These are phyloP conservation scores for Haplographium delicatum DNA, from an alignment of 495 filamentous ascomycete genomes.

Conservation along the genomic window DNA sequence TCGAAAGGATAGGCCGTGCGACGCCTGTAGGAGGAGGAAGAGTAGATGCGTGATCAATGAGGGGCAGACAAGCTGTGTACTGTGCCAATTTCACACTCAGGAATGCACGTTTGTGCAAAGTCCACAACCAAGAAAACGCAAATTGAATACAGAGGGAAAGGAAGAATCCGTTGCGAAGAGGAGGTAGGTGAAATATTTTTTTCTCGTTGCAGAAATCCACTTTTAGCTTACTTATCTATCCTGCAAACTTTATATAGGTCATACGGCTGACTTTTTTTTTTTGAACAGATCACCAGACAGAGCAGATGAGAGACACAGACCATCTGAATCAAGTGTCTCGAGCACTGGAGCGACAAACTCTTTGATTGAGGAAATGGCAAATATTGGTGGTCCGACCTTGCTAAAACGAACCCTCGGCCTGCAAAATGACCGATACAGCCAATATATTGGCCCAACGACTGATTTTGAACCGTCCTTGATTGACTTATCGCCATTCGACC, in stretches of 20 bases:
- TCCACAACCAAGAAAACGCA: constrained; percentile 67
- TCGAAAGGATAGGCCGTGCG: constrained; percentile 40
- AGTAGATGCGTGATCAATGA: constrained; percentile 87
- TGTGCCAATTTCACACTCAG: constrained; percentile 56
- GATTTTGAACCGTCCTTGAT: constrained; percentile 70
- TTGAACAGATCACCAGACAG: constrained; percentile 43
- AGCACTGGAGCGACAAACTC: constrained; percentile 46
- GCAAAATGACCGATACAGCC: constrained; percentile 55
- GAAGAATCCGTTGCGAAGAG: constrained; percentile 50
- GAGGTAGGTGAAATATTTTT: constrained; percentile 44
- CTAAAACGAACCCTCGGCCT: constrained; percentile 62
- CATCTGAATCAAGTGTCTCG: constrained; percentile 47
- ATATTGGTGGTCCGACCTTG: constrained; percentile 53
- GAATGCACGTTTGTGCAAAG: constrained; percentile 63
- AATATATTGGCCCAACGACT: constrained; percentile 63
- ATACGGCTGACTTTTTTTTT: too few relatives aligned
- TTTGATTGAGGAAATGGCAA: constrained; percentile 55
- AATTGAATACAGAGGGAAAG: constrained; percentile 54
- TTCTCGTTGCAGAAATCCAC: constrained; percentile 22
- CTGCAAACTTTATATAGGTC: too few relatives aligned
- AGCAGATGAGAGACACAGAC: constrained; percentile 47
- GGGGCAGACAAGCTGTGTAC: constrained; percentile 55
- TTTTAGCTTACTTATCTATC: too few relatives aligned
- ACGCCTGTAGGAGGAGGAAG: constrained; percentile 73
- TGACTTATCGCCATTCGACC: constrained; percentile 65